phyloP scores from a whole-genome alignment of 495 filamentous ascomycete genomes.

The Penicillium cataractarum region DNA sequence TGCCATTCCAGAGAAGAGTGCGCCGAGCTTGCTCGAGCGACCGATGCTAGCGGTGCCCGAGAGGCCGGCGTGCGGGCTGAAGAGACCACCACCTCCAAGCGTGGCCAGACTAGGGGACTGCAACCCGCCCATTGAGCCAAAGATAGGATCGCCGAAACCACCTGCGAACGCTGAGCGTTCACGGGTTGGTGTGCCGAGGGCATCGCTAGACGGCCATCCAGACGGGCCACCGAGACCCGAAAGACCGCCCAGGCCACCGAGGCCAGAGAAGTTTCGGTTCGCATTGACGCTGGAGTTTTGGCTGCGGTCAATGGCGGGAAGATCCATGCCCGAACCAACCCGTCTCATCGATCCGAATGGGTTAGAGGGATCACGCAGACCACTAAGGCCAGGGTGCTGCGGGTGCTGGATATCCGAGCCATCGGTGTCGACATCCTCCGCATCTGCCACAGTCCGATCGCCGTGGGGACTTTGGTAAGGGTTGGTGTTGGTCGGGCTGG shows the following conservation, averaged over 20 bases:
- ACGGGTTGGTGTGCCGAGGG: conserved; percentile 73
- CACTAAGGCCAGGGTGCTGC: conserved; percentile 61
- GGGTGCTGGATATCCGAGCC: conserved; percentile 58
- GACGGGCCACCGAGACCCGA: conserved; percentile 59
- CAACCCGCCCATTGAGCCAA: conserved; percentile 70
- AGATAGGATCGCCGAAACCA: conserved; percentile 74
- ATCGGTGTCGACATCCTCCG: conserved; percentile 64
- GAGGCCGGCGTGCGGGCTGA: conserved; percentile 53
- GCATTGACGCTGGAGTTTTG: conserved; percentile 84
- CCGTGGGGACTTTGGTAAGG: conserved; percentile 95
- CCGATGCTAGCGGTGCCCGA: conserved; percentile 58
- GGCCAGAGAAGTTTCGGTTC: conserved; percentile 65
- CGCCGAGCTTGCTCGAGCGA: conserved; percentile 81
- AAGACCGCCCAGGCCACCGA: conserved; percentile 65
- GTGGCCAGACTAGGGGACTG: conserved; percentile 73
- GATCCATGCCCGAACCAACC: conserved; percentile 62
- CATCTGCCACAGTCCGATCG: conserved; percentile 61
- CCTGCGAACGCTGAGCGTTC: conserved; percentile 65
- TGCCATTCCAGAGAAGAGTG: conserved; percentile 90
- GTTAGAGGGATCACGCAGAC: conserved; percentile 54
- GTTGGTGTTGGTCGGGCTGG: conserved; percentile 95
- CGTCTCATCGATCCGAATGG: conserved; percentile 53
- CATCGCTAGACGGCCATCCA: conserved; percentile 67
- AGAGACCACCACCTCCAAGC: conserved; percentile 58
- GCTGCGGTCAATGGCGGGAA: conserved; percentile 73